Evolutionary conservation across 2,329 filamentous ascomycete genomes (phyloP), one percentile per base, ranked within the genome.

Genomic region (Aspergillus unguis): DNA sequence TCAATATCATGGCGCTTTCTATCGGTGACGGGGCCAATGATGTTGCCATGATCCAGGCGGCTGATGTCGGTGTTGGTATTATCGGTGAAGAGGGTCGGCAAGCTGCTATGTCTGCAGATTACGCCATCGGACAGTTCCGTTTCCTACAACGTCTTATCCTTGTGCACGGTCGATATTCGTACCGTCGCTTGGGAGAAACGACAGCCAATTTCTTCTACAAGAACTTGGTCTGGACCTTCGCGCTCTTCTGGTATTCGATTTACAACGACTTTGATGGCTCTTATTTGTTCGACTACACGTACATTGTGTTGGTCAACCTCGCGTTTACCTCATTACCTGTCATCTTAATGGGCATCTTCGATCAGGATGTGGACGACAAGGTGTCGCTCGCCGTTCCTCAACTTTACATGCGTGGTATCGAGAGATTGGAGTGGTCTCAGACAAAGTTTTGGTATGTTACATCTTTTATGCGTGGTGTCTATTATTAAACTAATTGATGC

Each of bases 121-220:
- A 95, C 68, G 91, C 91, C 47, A 95, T 96, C 67, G 92, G 90
- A 1, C 92, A 96, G 71, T 96, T 96, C 77, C 83, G 90, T 37
- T 96, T 89, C 75, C 78, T 96, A 47, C 86, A 91, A 63, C 80
- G 92, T 50, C 78, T 96, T 55, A 82, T 96, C 29, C 81, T 96
- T 23, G 91, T 96, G 4, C 92, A 96, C 68, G 92, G 92, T 53
- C 84, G 92, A 53, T 96, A 92, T 90, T 96, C 91, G n/a, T 99
- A 99, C 75, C 84, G 92, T 48, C 85, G 94, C 63, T 77, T 99
- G 70, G 90, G 87, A 29, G 94, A 99, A 76, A 89, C 87, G 43
- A 96, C 95, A 65, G 90, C 91, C 71, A 99, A 99, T 72, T 99
- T 99, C 80, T 99, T 99, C 79, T 99, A 97, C 84, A 99, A 99